Conservation (phyloP, 345 rosid species). For the Ceriops decandra region DNA sequence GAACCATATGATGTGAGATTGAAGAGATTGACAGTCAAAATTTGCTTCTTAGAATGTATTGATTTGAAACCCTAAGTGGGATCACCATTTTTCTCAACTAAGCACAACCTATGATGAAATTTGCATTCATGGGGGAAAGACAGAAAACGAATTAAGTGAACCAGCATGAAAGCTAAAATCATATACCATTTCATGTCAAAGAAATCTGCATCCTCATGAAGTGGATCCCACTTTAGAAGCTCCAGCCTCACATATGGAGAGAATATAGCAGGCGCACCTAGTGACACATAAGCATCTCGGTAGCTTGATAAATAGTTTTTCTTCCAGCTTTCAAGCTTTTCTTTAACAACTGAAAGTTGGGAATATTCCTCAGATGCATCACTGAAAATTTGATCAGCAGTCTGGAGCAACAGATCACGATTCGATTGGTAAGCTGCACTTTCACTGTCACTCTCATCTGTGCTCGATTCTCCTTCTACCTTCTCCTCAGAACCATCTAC, state of each 20-base stretch:
- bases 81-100: too few relatives aligned
- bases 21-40: too few relatives aligned
- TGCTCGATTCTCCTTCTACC: conserved; percentile 95
- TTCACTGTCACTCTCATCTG: conserved; percentile 95
- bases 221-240: conserved; percentile 92
- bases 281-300: conserved; percentile 87
- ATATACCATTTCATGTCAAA: conserved; percentile 76
- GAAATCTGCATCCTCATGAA: conserved; percentile 71
- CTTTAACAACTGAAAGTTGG: conserved; percentile 71
- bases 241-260: conserved; percentile 92
- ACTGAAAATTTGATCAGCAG: conserved; percentile 76
- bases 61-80: too few relatives aligned
- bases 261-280: conserved; percentile 78
- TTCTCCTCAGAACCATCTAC: conserved; percentile 50
- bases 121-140: too few relatives aligned
- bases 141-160: neutral
- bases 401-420: conserved; percentile 58
- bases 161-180: neutral
- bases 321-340: conserved; percentile 83
- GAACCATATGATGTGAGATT: too few relatives aligned
- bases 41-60: too few relatives aligned
- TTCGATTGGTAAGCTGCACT: conserved; percentile 69
- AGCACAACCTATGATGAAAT: too few relatives aligned
- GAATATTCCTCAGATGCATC: conserved; percentile 93
- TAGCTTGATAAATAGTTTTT: conserved; percentile 66